A percentile compares a stretch with the other conserved stretches of the same genome.
phyloP scores from a whole-genome alignment of 1,139 yeast species.

The Debaryomyces sp. region DNA sequence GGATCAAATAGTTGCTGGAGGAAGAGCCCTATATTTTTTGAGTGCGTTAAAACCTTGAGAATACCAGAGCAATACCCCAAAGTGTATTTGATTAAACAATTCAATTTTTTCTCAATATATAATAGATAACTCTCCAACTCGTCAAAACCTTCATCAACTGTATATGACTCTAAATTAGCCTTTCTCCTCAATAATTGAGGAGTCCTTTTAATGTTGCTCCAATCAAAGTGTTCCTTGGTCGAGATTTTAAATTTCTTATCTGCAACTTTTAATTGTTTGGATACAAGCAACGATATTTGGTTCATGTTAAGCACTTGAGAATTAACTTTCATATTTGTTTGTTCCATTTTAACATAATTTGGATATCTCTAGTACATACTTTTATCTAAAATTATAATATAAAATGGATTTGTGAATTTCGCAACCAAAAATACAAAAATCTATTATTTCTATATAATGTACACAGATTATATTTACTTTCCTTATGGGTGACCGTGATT shows the following conservation, averaged over 20 bases:
- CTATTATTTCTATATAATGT: slow-evolving; percentile 5
- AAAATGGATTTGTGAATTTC: slow-evolving; percentile 11
- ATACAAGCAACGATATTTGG: slow-evolving; percentile 15
- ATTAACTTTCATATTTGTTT: not conserved
- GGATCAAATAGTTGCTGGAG: slow-evolving; percentile 32
- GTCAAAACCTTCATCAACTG: slow-evolving; percentile 45
- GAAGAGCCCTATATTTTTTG: slow-evolving; percentile 20
- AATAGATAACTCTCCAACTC: slow-evolving; percentile 22
- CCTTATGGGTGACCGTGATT: slow-evolving; percentile 63
- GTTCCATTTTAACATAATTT: not conserved
- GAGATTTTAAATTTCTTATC: slow-evolving; percentile 16
- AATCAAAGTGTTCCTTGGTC: slow-evolving; percentile 22
- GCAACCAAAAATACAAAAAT: slow-evolving; percentile 8
- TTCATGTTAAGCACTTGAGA: slow-evolving; percentile 2
- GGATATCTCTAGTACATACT: not conserved
- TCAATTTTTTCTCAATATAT: slow-evolving; percentile 19
- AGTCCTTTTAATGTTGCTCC: slow-evolving; percentile 29
- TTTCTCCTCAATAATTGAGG: slow-evolving; percentile 38
- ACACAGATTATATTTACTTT: slow-evolving; percentile 3
- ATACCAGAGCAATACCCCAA: slow-evolving; percentile 16
- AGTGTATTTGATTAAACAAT: slow-evolving; percentile 23
- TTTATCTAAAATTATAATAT: not conserved
- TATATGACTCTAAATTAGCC: slow-evolving; percentile 30
- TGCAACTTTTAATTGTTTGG: slow-evolving; percentile 20
- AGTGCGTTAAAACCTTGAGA: slow-evolving; percentile 17